Evolutionary conservation across 306 rosid species (phyloP).

Genomic region (Sindora glabra): DNA sequence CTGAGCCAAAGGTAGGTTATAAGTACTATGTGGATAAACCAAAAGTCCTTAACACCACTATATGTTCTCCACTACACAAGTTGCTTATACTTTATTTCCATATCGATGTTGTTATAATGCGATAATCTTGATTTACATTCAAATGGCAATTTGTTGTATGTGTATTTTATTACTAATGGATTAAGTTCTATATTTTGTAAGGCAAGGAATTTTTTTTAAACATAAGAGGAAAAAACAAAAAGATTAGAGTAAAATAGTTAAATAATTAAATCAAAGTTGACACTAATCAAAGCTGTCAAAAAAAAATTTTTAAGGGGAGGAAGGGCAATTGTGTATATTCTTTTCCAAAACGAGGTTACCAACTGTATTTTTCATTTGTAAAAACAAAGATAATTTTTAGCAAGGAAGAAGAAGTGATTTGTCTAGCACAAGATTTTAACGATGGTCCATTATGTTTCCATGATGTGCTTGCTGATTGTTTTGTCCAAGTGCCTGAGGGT

Average conservation of each 20-base stretch:
- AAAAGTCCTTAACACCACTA: neutral
- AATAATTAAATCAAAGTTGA: neutral
- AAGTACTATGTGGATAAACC: neutral
- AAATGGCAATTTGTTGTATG: neutral
- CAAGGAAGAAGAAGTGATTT: slow-evolving; percentile 68
- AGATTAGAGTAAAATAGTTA: neutral
- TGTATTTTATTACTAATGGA: neutral
- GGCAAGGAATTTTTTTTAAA: neutral
- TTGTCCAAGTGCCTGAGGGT: slow-evolving; percentile 61
- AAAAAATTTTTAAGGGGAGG: neutral
- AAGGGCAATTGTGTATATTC: neutral
- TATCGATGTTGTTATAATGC: neutral
- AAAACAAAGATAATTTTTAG: slow-evolving; percentile 60
- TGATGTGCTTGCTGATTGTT: slow-evolving; percentile 90
- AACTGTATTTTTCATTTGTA: slow-evolving; percentile 7
- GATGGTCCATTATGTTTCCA: slow-evolving; percentile 62
- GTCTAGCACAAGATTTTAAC: slow-evolving; percentile 38
- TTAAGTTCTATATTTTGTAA: neutral
- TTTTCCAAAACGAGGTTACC: neutral
- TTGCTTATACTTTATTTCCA: neutral
- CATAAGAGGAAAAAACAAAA: too few relatives aligned
- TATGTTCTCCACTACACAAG: neutral
- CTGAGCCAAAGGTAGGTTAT: slow-evolving; percentile 71
- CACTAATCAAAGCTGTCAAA: neutral
- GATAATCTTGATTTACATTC: neutral